Base-by-base conservation (phyloP, 257 asterid genomes). In the Fraxinus anomala region DNA sequence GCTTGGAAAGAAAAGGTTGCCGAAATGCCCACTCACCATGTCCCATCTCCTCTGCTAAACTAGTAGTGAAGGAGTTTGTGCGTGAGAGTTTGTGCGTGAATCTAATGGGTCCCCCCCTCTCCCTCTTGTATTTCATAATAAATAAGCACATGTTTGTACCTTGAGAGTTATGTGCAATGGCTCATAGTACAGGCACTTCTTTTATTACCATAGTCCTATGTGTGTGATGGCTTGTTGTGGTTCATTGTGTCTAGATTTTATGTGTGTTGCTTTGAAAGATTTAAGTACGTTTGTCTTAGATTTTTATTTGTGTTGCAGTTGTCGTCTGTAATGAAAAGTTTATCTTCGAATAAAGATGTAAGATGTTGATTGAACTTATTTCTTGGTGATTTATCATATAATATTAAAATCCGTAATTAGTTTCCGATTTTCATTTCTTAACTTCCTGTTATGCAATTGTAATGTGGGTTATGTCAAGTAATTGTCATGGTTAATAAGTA, bases 11-110 rank as follows among this genome's bases (percentile, higher is more conserved):
- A 89, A 39, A 34, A 7, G 76, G 42, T 72, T 87, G 8, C 26
- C 86, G 16, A 89, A 83, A 78, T 54, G 31, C 87, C 36, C 37
- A 33, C 37, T 33, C 37, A 33, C 37, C 37, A 33, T 33, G 37
- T 33, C 26, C 88, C 75, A 80, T 73, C 88, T 86, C 89, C 86
- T 83, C 79, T 74, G 21, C 80, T 59, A 16, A 33, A 5, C 31
- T 26, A 21, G 31, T 70, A 19, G 83, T 78, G 23, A 77, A 81
- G 94, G 94, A 49, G 92, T 88, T 90, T 87, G 95, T 87, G 91
- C 87, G 92, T 83, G 95, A 90, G 94, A 49, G 92, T 88, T 90
- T 87, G 95, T 87, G 91, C 87, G 92, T 83, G 95, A 90, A 90
- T 90, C 95, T 88, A 87, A 84, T 71, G 83, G 87, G 82, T 74